Conservation (phyloP, 441 rosid species). For the Corymbia calophylla region DNA sequence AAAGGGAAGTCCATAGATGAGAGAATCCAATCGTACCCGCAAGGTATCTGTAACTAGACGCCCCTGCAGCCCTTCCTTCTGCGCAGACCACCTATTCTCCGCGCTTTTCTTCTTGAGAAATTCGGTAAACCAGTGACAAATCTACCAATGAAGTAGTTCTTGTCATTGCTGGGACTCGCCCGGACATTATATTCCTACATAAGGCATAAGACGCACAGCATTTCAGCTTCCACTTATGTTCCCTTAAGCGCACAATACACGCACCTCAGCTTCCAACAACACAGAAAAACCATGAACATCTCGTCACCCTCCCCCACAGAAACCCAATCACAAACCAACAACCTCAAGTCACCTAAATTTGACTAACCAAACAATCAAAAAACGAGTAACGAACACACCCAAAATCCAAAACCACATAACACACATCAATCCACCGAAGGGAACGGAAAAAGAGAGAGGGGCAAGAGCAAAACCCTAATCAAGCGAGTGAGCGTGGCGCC, state of each 20-base stretch:
- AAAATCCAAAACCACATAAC: not conserved
- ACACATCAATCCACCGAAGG: not conserved
- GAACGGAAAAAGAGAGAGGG: not conserved
- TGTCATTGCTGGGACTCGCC: conserved; percentile 50
- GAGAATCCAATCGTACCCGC: conserved; percentile 37
- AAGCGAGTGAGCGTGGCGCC: conserved; percentile 60
- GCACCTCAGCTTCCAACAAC: not conserved
- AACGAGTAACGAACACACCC: not conserved
- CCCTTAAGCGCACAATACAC: too few species aligned
- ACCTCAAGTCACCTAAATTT: not conserved
- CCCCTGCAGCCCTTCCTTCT: conserved; percentile 85
- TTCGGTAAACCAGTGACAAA: conserved; percentile 73
- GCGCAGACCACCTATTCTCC: conserved; percentile 82
- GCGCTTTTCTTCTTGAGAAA: conserved; percentile 75
- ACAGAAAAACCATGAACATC: not conserved
- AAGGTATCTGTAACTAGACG: conserved; percentile 73
- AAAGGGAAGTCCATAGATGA: not conserved
- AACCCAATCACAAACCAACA: not conserved
- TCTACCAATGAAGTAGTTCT: conserved; percentile 88
- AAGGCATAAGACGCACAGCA: not conserved
- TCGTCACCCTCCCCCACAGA: not conserved
- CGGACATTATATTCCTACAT: conserved; percentile 80
- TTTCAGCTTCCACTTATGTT: not conserved
- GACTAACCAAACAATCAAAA: not conserved
- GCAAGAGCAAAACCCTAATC: conserved; percentile 49